Conservation (phyloP, 805 yeast species). For the Candida dajiaensis region DNA sequence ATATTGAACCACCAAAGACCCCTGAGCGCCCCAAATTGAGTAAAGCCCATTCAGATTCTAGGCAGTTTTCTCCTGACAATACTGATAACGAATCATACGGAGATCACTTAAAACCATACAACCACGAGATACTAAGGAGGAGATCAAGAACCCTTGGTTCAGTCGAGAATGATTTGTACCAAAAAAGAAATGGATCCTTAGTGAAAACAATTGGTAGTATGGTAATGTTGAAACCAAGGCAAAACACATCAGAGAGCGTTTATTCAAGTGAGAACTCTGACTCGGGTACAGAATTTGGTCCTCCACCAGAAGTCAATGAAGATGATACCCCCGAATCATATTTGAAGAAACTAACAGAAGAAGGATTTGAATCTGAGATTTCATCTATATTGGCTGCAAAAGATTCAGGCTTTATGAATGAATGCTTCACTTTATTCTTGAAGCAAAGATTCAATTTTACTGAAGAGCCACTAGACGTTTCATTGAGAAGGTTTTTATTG, state of each 20-base stretch:
- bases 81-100: not conserved
- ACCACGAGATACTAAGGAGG: conserved; percentile 15
- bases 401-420: conserved; percentile 21
- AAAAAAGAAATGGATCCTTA: conserved; percentile 31
- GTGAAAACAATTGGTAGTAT: conserved; percentile 33
- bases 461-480: conserved; percentile 57
- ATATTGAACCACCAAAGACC: not conserved
- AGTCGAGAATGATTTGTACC: conserved; percentile 19
- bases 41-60: conserved; percentile 14
- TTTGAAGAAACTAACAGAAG: conserved; percentile 19
- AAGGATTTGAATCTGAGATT: conserved; percentile 27
- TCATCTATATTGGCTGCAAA: conserved; percentile 26
- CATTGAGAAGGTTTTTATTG: conserved; percentile 55
- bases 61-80: not conserved
- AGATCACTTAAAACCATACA: not conserved
- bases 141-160: conserved; percentile 24
- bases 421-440: conserved; percentile 26
- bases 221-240: conserved; percentile 27
- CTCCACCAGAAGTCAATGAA: conserved; percentile 25
- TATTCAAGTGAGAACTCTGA: conserved; percentile 8
- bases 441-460: conserved; percentile 39
- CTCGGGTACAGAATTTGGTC: conserved; percentile 5
- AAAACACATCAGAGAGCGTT: conserved; percentile 6
- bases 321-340: conserved; percentile 26
- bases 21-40: conserved; percentile 8